A percentile compares a stretch with the other conserved stretches of the same genome.
Conservation (phyloP, 495 filamentous ascomycete genomes). For the Viridothelium virens region DNA sequence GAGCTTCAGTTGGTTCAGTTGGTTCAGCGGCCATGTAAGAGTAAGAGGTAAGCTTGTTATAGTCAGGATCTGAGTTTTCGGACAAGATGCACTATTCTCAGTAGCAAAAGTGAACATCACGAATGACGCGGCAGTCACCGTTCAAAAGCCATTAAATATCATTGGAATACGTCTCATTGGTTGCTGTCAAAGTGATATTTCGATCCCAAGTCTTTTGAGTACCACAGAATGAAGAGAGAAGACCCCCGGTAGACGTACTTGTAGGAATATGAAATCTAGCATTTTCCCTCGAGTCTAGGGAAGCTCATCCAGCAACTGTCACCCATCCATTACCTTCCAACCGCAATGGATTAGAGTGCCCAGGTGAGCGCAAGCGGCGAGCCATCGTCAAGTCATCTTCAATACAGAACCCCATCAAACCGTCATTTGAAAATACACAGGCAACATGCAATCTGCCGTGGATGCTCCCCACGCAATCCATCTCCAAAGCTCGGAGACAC, state of each 20-base stretch:
- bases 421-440: background rate
- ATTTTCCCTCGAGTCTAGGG: background rate
- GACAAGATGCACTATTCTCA: too few relatives aligned
- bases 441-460: slow-evolving; percentile 7
- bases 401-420: slow-evolving; percentile 8
- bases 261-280: slow-evolving; percentile 13
- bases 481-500: slow-evolving; percentile 1
- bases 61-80: too few relatives aligned
- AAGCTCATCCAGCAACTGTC: background rate
- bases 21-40: background rate
- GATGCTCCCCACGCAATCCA: slow-evolving; percentile 2
- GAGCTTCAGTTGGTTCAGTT: background rate
- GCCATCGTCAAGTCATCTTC: slow-evolving; percentile 1
- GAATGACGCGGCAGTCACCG: background rate
- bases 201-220: slow-evolving; percentile 10
- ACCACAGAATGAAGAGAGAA: slow-evolving; percentile 10
- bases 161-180: background rate
- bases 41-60: too few relatives aligned
- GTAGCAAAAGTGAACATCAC: background rate
- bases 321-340: background rate
- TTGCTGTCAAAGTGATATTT: slow-evolving; percentile 10
- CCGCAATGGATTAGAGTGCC: background rate
- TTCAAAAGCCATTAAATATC: background rate
- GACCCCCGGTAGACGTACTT: background rate
- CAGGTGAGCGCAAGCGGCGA: background rate